phyloP scores from a whole-genome alignment of 1,139 yeast species.

The Yamadazyma songkhlaensis region DNA sequence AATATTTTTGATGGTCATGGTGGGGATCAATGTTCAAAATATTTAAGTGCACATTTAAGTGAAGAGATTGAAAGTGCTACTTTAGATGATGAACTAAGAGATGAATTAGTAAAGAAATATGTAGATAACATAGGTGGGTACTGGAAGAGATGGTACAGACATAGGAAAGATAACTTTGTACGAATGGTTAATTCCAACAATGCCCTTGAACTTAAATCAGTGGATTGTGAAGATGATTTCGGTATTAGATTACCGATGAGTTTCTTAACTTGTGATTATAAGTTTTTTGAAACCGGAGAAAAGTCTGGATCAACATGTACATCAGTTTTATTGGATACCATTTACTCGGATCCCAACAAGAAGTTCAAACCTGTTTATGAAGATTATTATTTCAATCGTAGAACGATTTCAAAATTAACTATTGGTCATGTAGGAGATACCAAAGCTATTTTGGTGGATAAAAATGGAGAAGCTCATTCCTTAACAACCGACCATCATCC shows the following conservation, averaged over 20 bases:
- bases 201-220: conserved; percentile 17
- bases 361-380: conserved; percentile 27
- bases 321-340: conserved; percentile 62
- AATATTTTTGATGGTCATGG: conserved; percentile 94
- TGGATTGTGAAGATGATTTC: conserved; percentile 45
- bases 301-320: conserved; percentile 83
- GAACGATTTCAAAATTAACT: conserved; percentile 65
- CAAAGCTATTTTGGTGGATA: conserved; percentile 77
- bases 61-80: conserved; percentile 46
- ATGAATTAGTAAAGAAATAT: conserved; percentile 47
- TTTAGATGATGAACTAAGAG: conserved; percentile 24
- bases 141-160: conserved; percentile 76
- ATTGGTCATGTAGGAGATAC: conserved; percentile 97
- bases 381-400: conserved; percentile 66
- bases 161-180: conserved; percentile 42
- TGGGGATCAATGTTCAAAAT: conserved; percentile 70
- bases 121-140: conserved; percentile 73
- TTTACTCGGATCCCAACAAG: conserved; percentile 27
- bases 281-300: conserved; percentile 33
- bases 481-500: conserved; percentile 87
- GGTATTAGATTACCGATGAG: conserved; percentile 60
- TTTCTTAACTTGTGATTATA: conserved; percentile 59
- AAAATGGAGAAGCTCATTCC: conserved; percentile 72
- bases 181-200: conserved; percentile 34
- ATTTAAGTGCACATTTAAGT: conserved; percentile 53